Conservation (phyloP, 495 filamentous ascomycete species). For the Cercophora newfieldiana region DNA sequence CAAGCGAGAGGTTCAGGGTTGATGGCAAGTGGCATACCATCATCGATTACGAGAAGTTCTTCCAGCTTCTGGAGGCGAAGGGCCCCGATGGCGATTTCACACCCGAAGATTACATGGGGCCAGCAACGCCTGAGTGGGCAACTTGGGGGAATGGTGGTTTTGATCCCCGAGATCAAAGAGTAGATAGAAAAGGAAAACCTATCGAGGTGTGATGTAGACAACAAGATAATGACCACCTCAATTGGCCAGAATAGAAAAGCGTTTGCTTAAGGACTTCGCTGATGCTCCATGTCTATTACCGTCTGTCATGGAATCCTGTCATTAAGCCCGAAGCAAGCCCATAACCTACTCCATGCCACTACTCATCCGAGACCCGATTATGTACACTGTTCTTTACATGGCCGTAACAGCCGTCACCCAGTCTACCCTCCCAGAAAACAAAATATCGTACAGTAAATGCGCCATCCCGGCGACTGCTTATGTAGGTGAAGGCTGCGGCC, state of each 20-base stretch:
- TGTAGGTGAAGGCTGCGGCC: not conserved
- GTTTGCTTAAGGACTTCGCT: not conserved
- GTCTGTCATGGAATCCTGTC: conserved; percentile 10
- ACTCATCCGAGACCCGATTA: conserved; percentile 14
- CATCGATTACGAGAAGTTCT: conserved; percentile 90
- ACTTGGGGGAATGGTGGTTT: conserved; percentile 93
- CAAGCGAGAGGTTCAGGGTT: conserved; percentile 68
- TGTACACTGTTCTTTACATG: conserved; percentile 20
- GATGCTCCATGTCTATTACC: conserved; percentile 1
- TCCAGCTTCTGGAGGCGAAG: conserved; percentile 72
- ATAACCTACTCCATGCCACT: conserved; percentile 7
- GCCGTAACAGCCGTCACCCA: not conserved
- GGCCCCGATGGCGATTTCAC: conserved; percentile 65
- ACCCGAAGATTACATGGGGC: conserved; percentile 87
- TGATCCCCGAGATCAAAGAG: conserved; percentile 83
- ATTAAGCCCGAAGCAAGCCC: conserved; percentile 14
- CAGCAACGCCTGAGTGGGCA: conserved; percentile 86
- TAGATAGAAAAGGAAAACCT: conserved; percentile 70
- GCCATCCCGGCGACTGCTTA: not conserved
- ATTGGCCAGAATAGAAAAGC: not conserved
- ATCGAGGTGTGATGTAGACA: conserved; percentile 32
- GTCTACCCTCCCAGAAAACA: conserved; percentile 7
- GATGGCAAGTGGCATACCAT: conserved; percentile 84
- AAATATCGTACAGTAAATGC: conserved; percentile 4
- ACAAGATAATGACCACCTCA: too few species aligned